phyloP scores from a whole-genome alignment of 257 asterid genomes.

The Jasminum sambac region DNA sequence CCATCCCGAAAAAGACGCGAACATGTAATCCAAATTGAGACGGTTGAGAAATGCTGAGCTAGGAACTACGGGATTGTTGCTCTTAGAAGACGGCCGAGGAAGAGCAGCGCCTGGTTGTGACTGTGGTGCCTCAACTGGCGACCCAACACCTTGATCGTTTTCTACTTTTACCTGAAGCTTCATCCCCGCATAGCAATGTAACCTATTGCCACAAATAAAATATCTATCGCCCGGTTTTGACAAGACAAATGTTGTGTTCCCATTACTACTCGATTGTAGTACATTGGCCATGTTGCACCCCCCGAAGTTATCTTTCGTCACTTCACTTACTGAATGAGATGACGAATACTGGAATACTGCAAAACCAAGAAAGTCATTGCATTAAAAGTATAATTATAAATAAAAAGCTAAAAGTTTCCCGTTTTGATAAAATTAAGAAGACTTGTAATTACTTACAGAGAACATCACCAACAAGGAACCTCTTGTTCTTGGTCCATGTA shows the following conservation, averaged over 20 bases:
- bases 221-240: conserved; percentile 56
- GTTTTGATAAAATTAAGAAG: neutral
- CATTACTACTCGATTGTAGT: conserved; percentile 59
- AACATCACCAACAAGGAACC: conserved; percentile 54
- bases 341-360: conserved; percentile 74
- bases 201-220: conserved; percentile 62
- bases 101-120: conserved; percentile 32
- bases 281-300: conserved; percentile 69
- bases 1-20: conserved; percentile 23
- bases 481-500: conserved; percentile 62
- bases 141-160: conserved; percentile 8
- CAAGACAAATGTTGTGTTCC: conserved; percentile 57
- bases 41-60: conserved; percentile 23
- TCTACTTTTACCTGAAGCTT: conserved; percentile 58
- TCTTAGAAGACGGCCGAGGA: conserved; percentile 61
- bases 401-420: neutral
- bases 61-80: conserved; percentile 33
- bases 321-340: conserved; percentile 60
- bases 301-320: conserved; percentile 42
- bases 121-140: conserved; percentile 44
- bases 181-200: conserved; percentile 86
- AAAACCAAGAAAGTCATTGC: neutral
- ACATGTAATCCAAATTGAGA: conserved; percentile 9
- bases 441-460: conserved; percentile 45
- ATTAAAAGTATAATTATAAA: neutral